These are phyloP conservation scores for Gossypium turneri DNA, from an alignment of 345 rosid species.

Conservation along the genomic window DNA sequence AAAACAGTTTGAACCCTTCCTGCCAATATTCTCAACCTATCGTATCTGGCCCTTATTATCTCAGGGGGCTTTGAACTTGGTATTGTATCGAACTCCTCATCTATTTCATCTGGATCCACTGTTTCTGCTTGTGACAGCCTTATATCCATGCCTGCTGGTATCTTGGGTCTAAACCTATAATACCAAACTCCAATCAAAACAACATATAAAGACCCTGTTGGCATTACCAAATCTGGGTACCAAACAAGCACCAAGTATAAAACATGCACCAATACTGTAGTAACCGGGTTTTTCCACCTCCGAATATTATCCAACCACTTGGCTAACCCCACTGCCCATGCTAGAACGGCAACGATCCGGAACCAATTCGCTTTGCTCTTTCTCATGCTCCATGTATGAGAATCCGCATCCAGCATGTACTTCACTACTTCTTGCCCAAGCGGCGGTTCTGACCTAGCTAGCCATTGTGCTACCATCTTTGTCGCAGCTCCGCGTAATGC, in stretches of 20 bases:
- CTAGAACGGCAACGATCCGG: slow-evolving; percentile 84
- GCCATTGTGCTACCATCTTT: slow-evolving; percentile 83
- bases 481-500: slow-evolving; percentile 88
- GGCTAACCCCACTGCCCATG: slow-evolving; percentile 91
- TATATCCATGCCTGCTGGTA: slow-evolving; percentile 90
- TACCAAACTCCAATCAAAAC: slow-evolving; percentile 91
- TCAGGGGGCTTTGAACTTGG: slow-evolving; percentile 80
- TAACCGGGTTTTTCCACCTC: slow-evolving; percentile 82
- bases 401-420: slow-evolving; percentile 94
- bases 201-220: slow-evolving; percentile 79
- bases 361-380: slow-evolving; percentile 95
- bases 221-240: slow-evolving; percentile 90
- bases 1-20: slow-evolving; percentile 84
- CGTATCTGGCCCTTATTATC: slow-evolving; percentile 66
- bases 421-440: slow-evolving; percentile 81
- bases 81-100: slow-evolving; percentile 90
- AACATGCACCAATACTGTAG: slow-evolving; percentile 77
- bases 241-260: slow-evolving; percentile 87
- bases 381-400: slow-evolving; percentile 97
- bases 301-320: slow-evolving; percentile 79
- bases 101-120: slow-evolving; percentile 83
- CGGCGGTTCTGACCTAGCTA: slow-evolving; percentile 81
- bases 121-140: slow-evolving; percentile 78
- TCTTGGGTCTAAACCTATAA: slow-evolving; percentile 78
- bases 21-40: slow-evolving; percentile 73